A percentile compares a stretch with the other conserved stretches of the same genome.
These are phyloP conservation scores for Bisporella sp. DNA, from an alignment of 2,329 filamentous ascomycete genomes.

Conservation along the genomic window DNA sequence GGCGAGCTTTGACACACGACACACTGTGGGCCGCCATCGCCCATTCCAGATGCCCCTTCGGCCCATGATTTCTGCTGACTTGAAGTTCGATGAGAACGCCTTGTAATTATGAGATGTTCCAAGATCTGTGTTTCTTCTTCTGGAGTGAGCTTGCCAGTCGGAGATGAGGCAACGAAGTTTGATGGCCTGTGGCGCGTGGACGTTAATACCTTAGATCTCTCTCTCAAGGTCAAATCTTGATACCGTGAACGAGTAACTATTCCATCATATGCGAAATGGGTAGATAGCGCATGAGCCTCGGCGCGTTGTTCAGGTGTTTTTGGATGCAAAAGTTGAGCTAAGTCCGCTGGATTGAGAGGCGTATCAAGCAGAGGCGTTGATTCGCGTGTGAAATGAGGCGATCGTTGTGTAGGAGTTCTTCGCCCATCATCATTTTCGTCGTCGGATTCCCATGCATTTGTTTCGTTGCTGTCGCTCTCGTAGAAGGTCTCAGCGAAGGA, in stretches of 20 bases:
- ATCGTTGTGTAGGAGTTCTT: constrained; percentile 67
- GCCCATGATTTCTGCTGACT: constrained; percentile 47
- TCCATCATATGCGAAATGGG: constrained; percentile 63
- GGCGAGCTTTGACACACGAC: constrained; percentile 88
- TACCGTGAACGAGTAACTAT: constrained; percentile 81
- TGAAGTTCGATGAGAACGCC: constrained; percentile 14
- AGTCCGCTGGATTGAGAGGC: constrained; percentile 57
- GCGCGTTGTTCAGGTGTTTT: constrained; percentile 69
- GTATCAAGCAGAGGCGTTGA: constrained; percentile 53
- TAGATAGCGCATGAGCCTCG: constrained; percentile 73
- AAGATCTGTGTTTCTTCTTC: constrained; percentile 56
- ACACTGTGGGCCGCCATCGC: constrained; percentile 72
- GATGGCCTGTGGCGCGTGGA: constrained; percentile 34
- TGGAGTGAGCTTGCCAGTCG: constrained; percentile 37
- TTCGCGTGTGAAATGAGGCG: constrained; percentile 45
- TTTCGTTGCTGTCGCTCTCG: constrained; percentile 28
- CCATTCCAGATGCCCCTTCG: constrained; percentile 65
- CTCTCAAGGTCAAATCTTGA: constrained; percentile 57
- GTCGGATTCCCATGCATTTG: constrained; percentile 35
- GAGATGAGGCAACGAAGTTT: constrained; percentile 20
- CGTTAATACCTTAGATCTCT: constrained; percentile 62
- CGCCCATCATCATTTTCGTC: constrained; percentile 37
- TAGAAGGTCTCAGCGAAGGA: constrained; percentile 43
- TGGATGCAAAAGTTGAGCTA: constrained; percentile 79
- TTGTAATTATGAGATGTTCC: constrained; percentile 49